These are phyloP conservation scores for Neurospora sp. DNA, from an alignment of 495 filamentous ascomycete species.

Conservation along the genomic window DNA sequence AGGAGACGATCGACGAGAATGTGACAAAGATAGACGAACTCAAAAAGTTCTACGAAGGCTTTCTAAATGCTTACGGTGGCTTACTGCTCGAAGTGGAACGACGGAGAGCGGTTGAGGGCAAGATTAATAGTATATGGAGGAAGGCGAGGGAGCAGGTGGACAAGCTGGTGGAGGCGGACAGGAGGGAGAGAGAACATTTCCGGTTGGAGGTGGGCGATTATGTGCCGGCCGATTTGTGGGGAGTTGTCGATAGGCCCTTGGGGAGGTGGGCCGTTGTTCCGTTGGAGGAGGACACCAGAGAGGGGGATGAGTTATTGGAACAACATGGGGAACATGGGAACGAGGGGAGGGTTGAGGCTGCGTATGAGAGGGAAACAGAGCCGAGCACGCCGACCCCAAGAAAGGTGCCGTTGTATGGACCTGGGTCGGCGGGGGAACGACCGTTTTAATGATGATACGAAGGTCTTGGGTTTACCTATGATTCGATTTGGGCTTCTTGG, in stretches of 20 bases:
- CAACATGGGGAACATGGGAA: not conserved
- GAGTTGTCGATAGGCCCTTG: slow-evolving; percentile 42
- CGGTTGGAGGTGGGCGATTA: slow-evolving; percentile 73
- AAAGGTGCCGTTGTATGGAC: slow-evolving; percentile 1
- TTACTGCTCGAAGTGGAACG: slow-evolving; percentile 74
- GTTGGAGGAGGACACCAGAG: slow-evolving; percentile 13
- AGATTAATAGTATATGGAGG: slow-evolving; percentile 60
- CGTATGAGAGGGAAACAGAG: not conserved
- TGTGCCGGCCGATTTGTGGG: slow-evolving; percentile 85
- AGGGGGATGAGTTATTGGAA: slow-evolving; percentile 1
- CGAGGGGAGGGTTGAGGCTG: not conserved
- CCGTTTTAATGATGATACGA: not conserved
- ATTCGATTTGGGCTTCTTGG: not conserved
- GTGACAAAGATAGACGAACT: slow-evolving; percentile 65
- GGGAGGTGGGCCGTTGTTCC: slow-evolving; percentile 34
- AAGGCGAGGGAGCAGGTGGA: slow-evolving; percentile 69
- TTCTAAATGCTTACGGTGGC: slow-evolving; percentile 71
- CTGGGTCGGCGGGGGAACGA: not conserved
- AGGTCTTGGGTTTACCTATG: not conserved
- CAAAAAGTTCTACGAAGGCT: slow-evolving; percentile 70
- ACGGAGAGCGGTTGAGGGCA: slow-evolving; percentile 56
- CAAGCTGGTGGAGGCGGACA: slow-evolving; percentile 64
- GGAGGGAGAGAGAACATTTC: slow-evolving; percentile 66
- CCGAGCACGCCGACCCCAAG: slow-evolving; percentile 9
- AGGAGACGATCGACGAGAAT: slow-evolving; percentile 52